phyloP scores from a whole-genome alignment of 176 grass and related monocot species.

The Hyparrhenia diplandra region DNA sequence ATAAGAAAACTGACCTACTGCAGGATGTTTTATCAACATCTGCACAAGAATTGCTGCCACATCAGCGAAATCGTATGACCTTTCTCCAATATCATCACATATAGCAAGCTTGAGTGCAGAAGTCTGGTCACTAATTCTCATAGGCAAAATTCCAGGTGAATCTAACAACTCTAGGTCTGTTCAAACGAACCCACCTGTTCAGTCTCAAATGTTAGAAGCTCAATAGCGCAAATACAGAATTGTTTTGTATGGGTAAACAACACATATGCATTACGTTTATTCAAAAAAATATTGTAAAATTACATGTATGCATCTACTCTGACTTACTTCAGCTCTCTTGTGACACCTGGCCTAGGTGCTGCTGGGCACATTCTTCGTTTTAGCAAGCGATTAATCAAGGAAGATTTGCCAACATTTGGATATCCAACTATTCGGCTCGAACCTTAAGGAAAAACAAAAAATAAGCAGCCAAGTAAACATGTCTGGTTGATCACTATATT shows the following conservation, averaged over 20 bases:
- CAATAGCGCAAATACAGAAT: not conserved
- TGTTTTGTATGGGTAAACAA: not conserved
- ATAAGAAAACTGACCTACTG: slow-evolving; percentile 53
- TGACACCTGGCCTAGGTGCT: slow-evolving; percentile 92
- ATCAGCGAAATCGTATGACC: slow-evolving; percentile 86
- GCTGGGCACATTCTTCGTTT: slow-evolving; percentile 97
- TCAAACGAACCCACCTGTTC: slow-evolving; percentile 87
- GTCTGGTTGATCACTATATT: slow-evolving; percentile 1
- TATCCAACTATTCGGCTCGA: slow-evolving; percentile 96
- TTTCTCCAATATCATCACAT: slow-evolving; percentile 97
- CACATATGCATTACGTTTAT: not conserved
- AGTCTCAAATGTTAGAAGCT: slow-evolving; percentile 28
- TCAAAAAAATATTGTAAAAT: not conserved
- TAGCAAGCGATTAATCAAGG: slow-evolving; percentile 93
- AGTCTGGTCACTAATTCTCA: slow-evolving; percentile 91
- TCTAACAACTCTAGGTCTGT: slow-evolving; percentile 93
- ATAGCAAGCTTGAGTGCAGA: slow-evolving; percentile 96
- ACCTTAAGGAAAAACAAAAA: slow-evolving; percentile 49
- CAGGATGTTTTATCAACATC: slow-evolving; percentile 65
- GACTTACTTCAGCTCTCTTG: slow-evolving; percentile 86
- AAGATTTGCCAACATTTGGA: slow-evolving; percentile 98
- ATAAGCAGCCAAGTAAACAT: slow-evolving; percentile 11
- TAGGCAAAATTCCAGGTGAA: slow-evolving; percentile 95
- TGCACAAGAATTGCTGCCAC: slow-evolving; percentile 76
- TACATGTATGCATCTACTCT: not conserved